Evolutionary conservation across 2,329 filamentous ascomycete genomes (phyloP).

Genomic region (Ophiostoma quercus): DNA sequence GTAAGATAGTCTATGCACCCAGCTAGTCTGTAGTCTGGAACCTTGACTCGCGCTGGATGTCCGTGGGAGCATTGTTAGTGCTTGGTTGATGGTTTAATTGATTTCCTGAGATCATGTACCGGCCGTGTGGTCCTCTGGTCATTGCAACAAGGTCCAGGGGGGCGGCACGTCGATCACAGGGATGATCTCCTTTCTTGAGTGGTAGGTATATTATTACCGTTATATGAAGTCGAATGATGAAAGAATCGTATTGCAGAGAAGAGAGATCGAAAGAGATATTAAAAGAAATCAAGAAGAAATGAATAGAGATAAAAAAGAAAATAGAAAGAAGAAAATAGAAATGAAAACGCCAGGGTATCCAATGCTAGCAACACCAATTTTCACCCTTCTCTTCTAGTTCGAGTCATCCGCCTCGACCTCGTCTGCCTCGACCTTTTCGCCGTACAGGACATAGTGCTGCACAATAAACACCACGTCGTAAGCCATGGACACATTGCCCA

Average conservation of each 20-base stretch:
- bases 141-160: background rate
- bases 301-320: background rate
- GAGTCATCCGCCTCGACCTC: background rate
- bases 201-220: too few relatives aligned
- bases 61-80: background rate
- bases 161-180: background rate
- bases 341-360: background rate
- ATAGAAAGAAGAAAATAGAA: background rate
- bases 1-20: background rate
- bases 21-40: background rate
- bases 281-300: background rate
- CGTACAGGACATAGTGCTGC: slow-evolving; percentile 83
- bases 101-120: background rate
- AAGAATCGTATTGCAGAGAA: background rate
- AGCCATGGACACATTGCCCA: slow-evolving; percentile 78
- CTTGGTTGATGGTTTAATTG: background rate
- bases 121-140: background rate
- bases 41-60: background rate
- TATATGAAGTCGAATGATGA: background rate
- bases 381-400: background rate
- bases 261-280: background rate
- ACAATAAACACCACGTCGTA: slow-evolving; percentile 83
- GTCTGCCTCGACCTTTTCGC: background rate
- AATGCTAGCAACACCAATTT: background rate
- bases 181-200: background rate